Conservation (phyloP, 371 early-diverging fungal species). For the Hamiltosporidium tvaerminnensis region DNA sequence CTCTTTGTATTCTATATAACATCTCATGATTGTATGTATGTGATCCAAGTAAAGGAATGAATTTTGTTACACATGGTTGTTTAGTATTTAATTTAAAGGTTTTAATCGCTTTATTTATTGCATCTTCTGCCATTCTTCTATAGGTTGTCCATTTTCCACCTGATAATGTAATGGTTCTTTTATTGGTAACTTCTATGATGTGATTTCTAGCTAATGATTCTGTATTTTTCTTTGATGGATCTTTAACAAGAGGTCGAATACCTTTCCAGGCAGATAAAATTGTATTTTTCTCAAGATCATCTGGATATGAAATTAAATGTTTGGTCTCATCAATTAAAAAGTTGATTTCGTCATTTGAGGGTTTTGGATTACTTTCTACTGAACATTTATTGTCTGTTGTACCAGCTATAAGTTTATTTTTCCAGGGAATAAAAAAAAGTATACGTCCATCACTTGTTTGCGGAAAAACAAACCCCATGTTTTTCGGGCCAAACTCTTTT, state of each 20-base stretch:
- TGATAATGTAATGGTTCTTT: constrained; percentile 75
- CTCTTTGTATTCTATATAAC: constrained; percentile 7
- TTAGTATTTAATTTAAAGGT: constrained; percentile 54
- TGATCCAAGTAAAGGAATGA: constrained; percentile 31
- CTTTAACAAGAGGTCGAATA: constrained; percentile 88
- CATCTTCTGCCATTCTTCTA: constrained; percentile 89
- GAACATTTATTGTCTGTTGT: constrained; percentile 78
- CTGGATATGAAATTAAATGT: constrained; percentile 66
- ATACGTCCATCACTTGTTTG: constrained; percentile 89
- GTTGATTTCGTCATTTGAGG: constrained; percentile 74
- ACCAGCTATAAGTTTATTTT: constrained; percentile 85
- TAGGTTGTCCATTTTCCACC: constrained; percentile 99
- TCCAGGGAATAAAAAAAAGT: constrained; percentile 94
- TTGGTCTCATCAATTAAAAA: constrained; percentile 83
- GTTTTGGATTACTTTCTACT: constrained; percentile 63
- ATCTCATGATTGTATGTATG: constrained; percentile 14
- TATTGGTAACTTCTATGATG: constrained; percentile 67
- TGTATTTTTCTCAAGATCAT: constrained; percentile 77
- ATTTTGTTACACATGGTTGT: constrained; percentile 31
- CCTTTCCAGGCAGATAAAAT: constrained; percentile 92
- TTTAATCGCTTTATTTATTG: constrained; percentile 70
- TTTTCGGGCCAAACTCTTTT: constrained; percentile 69
- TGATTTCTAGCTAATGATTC: constrained; percentile 76
- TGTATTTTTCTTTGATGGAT: constrained; percentile 73
- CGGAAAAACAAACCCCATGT: constrained; percentile 90